Conservation (phyloP, 2,329 filamentous ascomycete species). For the Metarhizium anisopliae region DNA sequence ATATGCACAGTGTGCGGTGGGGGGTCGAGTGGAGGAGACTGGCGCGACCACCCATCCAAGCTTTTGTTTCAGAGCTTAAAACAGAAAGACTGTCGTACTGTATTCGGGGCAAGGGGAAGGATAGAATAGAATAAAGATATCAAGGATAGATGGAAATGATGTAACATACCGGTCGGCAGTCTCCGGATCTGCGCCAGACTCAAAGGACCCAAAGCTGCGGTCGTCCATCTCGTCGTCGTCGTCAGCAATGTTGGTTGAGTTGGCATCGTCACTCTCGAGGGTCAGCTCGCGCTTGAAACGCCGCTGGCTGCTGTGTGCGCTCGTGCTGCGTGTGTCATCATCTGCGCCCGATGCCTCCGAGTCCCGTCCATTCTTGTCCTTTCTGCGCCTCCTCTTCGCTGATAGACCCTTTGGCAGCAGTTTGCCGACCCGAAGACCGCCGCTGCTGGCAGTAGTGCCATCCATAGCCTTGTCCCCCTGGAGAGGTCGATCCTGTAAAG, state of each 20-base stretch:
- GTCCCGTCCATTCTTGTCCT: conserved; percentile 33
- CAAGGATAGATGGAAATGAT: not conserved
- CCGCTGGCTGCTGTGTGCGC: conserved; percentile 17
- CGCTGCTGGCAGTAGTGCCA: conserved; percentile 13
- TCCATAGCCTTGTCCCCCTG: conserved; percentile 6
- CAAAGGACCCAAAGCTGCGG: conserved; percentile 24
- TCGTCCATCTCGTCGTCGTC: conserved; percentile 24
- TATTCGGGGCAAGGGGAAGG: not conserved
- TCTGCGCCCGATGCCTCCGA: conserved; percentile 17
- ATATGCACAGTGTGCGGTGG: not conserved
- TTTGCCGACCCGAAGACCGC: conserved; percentile 29
- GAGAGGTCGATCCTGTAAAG: not conserved
- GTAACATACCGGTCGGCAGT: conserved; percentile 6
- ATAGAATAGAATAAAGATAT: not conserved
- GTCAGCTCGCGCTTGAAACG: conserved; percentile 22
- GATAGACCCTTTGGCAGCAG: conserved; percentile 43
- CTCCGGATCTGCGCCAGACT: conserved; percentile 22
- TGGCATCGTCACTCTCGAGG: conserved; percentile 24
- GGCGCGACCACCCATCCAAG: not conserved
- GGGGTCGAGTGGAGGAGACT: not conserved
- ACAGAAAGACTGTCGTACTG: not conserved
- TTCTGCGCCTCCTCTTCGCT: conserved; percentile 39
- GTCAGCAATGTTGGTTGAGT: conserved; percentile 16
- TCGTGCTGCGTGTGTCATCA: conserved; percentile 22
- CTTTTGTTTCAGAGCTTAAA: not conserved